Percentiles rank a stretch among this genome's conserved stretches.
Evolutionary conservation across 2,329 filamentous ascomycete genomes (phyloP).

Genomic region (Alternaria sp.): DNA sequence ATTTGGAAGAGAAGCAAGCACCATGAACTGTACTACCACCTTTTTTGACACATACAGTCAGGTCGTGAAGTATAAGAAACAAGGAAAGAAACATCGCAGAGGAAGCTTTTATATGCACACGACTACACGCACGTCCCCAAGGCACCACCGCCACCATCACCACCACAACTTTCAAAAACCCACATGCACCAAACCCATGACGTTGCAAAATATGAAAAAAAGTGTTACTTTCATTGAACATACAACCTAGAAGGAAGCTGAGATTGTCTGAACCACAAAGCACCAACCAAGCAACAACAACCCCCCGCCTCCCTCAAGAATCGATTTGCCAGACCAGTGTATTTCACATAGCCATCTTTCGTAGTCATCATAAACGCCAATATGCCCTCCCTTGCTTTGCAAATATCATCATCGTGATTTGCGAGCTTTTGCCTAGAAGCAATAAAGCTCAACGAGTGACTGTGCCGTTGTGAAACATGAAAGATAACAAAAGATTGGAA

Average conservation of each 20-base stretch:
- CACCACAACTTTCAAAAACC: too few relatives aligned
- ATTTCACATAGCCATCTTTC: background rate
- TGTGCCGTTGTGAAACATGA: background rate
- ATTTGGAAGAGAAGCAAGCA: too few relatives aligned
- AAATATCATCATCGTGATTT: background rate
- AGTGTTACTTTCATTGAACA: background rate
- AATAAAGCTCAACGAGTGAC: constrained; percentile 11
- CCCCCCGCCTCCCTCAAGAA: too few relatives aligned
- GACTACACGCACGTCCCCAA: too few relatives aligned
- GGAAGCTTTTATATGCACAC: too few relatives aligned
- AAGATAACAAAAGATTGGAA: too few relatives aligned
- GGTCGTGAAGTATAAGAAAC: too few relatives aligned
- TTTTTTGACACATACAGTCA: too few relatives aligned
- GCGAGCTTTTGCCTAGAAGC: background rate
- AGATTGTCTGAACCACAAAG: background rate
- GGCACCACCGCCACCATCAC: too few relatives aligned
- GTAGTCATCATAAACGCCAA: background rate
- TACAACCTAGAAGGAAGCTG: background rate
- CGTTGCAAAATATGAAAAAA: background rate
- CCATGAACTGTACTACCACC: too few relatives aligned
- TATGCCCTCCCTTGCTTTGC: background rate
- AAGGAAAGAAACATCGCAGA: too few relatives aligned
- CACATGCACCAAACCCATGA: background rate
- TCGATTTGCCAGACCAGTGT: background rate
- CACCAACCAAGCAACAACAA: background rate